Evolutionary conservation across 257 asterid genomes (phyloP), one percentile per base, ranked within the genome.

Genomic region (Lycium barbarum): DNA sequence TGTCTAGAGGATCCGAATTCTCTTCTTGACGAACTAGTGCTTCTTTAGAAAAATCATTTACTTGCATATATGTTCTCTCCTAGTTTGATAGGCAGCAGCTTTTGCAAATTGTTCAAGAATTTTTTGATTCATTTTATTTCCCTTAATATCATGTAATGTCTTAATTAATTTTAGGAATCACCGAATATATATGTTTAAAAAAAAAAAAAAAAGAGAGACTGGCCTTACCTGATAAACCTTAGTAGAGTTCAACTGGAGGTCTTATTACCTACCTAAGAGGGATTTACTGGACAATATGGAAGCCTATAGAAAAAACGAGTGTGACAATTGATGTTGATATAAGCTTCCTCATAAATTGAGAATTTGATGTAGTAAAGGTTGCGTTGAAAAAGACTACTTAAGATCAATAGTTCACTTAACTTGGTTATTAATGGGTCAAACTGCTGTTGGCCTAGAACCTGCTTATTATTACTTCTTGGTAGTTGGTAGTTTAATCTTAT

Each of bases 351-450:
- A 0, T 5, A n/a, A 43, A 72, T 72, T 4, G 58, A 45, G 80
- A 15, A 45, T 36, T 68, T 15, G 20, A 6, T 67, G 20, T 36
- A 43, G 57, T 71, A 40, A 43, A 71, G 36, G 35, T 40, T 38
- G 53, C 15, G 1, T 54, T 18, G 35, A 40, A 71, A 55, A 43
- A 71, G 35, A n/a, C 3, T 38, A 9, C 9, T 47, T 70, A 15
- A 9, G 78, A 70, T 68, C 15, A 71, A 71, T 40, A 36, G 51
- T 67, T 36, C 76, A 68, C 17, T 63, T 66, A 26, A 65, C 71
- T 17, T 70, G 33, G 78, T 70, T 70, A 70, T 68, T 38, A 4
- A 15, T 7, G 1, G 53, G 53, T 38, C 10, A 17, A 68, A 36
- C n/a, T 15, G 51, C 26, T 3, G 26, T 15, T 36, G 7, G 20